Base-by-base conservation (phyloP, 2,329 filamentous ascomycete genomes). In the Colletotrichum nymphaeae region DNA sequence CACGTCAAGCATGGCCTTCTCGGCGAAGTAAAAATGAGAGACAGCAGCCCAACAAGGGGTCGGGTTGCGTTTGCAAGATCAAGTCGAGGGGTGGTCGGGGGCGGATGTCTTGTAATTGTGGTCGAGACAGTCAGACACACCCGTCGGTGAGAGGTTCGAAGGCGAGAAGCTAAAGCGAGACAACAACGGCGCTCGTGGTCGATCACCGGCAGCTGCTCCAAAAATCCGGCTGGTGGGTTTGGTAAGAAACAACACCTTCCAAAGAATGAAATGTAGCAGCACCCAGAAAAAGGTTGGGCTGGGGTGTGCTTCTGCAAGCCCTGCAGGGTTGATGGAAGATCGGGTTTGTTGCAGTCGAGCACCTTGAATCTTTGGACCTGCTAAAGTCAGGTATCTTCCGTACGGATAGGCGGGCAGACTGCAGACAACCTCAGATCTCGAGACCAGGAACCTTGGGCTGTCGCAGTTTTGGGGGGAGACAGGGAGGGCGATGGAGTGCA, bases 401-500 rank as follows among this genome's bases (percentile, higher is more conserved):
- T 42, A 42, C 37, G 37, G 37, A 42, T 42, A 42, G 37, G 37
- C 37, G 37, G 52, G 52, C 62, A 63, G 57, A 19, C 28, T 49
- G 19, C 14, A 58, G 42, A 59, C 42, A 19, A 49, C 53, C 8
- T 24, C 24, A 26, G 49, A 60, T 42, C 11, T 26, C 46, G 37
- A 28, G 12, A 14, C 55, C 26, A 35, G 57, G 56, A 64, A 55
- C 26, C 67, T 52, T 58, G 53, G 56, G 62, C 49, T 35, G 58
- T 59, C 52, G 63, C 22, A 32, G 28, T 28, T 49, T 32, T 19
- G 63, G 63, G 24, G 30, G 52, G 42, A 60, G 66, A 70, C 67
- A 73, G 67, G 71, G 71, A 70, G 69, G 58, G n/a, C 53, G 42
- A 72, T 62, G 69, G 66, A 59, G 71, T 57, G 37, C 49, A 66